Percentiles rank a stretch among this genome's conserved stretches.
Evolutionary conservation across 1,284 basidiomycete genomes (phyloP).

Genomic region (Gomphus bonarii): DNA sequence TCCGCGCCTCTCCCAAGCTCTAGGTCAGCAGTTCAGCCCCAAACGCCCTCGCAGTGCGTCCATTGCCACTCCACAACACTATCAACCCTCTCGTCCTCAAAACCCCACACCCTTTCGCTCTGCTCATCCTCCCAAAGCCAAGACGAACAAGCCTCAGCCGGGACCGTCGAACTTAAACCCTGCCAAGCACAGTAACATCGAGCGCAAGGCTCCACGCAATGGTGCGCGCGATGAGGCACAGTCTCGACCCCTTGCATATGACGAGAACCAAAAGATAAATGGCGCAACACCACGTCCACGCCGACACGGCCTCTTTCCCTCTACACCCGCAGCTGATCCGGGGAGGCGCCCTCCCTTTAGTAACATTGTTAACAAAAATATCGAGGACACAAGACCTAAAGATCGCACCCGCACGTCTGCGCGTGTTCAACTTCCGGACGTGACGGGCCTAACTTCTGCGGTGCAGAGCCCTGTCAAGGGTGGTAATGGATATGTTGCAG

Average conservation of each 20-base stretch:
- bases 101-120: slow-evolving; percentile 2
- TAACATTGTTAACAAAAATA: slow-evolving; percentile 14
- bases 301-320: background rate
- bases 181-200: background rate
- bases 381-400: slow-evolving; percentile 7
- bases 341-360: slow-evolving; percentile 16
- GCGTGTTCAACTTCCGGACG: slow-evolving; percentile 55
- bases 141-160: slow-evolving; percentile 9
- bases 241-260: background rate
- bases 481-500: slow-evolving; percentile 6
- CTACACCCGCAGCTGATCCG: slow-evolving; percentile 16
- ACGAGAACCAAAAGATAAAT: background rate
- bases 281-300: slow-evolving; percentile 1
- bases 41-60: slow-evolving; percentile 47
- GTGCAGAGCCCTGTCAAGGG: slow-evolving; percentile 57
- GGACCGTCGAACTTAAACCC: slow-evolving; percentile 7
- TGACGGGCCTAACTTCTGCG: slow-evolving; percentile 68
- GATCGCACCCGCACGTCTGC: slow-evolving; percentile 12
- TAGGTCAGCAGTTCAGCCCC: slow-evolving; percentile 13
- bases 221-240: background rate
- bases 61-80: slow-evolving; percentile 1
- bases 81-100: background rate
- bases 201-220: background rate
- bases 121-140: slow-evolving; percentile 9
- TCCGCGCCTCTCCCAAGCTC: slow-evolving; percentile 51